Percentiles rank a stretch among this genome's conserved stretches.
Evolutionary conservation across 2,329 filamentous ascomycete genomes (phyloP).

Genomic region (Tolypocladium capitatum): DNA sequence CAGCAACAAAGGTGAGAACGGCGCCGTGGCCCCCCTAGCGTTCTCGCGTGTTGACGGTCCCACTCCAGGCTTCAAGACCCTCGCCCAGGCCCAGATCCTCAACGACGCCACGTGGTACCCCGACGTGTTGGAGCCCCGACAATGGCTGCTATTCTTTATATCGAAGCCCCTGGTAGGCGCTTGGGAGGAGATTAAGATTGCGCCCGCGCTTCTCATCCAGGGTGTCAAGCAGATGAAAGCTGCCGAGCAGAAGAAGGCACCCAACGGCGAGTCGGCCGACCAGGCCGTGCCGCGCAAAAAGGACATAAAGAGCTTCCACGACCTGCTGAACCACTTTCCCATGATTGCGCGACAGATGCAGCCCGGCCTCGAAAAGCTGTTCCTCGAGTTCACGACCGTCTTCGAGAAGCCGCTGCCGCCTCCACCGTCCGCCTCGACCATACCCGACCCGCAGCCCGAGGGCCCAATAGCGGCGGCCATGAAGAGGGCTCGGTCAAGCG

Average conservation of each 20-base stretch:
- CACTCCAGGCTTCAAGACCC: conserved; percentile 68
- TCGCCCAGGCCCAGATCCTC: conserved; percentile 80
- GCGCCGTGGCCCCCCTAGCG: no score
- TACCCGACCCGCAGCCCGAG: conserved; percentile 44
- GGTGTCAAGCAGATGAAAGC: conserved; percentile 25
- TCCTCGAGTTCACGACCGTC: conserved; percentile 75
- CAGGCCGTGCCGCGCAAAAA: conserved; percentile 52
- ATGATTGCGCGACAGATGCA: conserved; percentile 97
- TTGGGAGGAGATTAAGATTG: conserved; percentile 63
- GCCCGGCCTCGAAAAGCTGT: conserved; percentile 73
- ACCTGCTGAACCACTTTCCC: conserved; percentile 81
- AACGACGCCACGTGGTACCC: conserved; percentile 79
- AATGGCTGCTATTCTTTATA: conserved; percentile 96
- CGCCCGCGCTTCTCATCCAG: conserved; percentile 47
- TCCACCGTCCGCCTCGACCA: conserved; percentile 48
- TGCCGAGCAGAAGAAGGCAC: conserved; percentile 21
- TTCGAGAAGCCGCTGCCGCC: conserved; percentile 76
- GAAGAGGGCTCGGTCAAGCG: conserved; percentile 41
- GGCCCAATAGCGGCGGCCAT: conserved; percentile 42
- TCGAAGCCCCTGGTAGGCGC: conserved; percentile 74
- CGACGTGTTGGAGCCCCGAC: conserved; percentile 74
- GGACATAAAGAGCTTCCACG: conserved; percentile 80
- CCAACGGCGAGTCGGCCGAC: conserved; percentile 27
- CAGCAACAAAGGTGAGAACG: conserved; percentile 71
- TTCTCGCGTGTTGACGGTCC: not conserved